Evolutionary conservation across 202 grass and related monocot genomes (phyloP), one percentile per base, ranked within the genome.

Genomic region (Digitaria exilis): DNA sequence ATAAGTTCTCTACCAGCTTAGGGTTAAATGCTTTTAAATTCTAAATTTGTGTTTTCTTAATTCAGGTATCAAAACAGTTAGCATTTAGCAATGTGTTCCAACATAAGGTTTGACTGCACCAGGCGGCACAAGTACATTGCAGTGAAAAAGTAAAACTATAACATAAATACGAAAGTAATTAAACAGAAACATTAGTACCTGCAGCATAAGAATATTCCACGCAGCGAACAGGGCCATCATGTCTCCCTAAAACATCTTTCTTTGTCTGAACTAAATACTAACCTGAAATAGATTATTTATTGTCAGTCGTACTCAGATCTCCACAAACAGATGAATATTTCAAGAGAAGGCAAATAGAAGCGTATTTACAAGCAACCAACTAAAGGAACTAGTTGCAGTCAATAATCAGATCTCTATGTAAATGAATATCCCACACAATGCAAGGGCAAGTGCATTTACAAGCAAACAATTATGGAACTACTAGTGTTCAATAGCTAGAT

Each of bases 131-230:
- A 63, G 19, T 43, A 41, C 31, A 26, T 18, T 51, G 28, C n/a
- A 43, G 46, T 59, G 48, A 29, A 68, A 61, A 74, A n/a, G 4
- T 21, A n/a, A 42, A 71, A 9, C 59, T 4, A 57, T 37, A 59
- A 65, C 6, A 66, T 57, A 75, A 61, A 35, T 14, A 1, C 22
- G 66, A 60, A 78, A 67, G 31, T 10, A 76, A 56, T 68, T 45
- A 22, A 75, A 63, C 24, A 71, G 65, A 21, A 76, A 57, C 22
- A 16, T 9, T 78, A 60, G 65, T 87, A 98, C 96, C 96, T 87
- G 96, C 81, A 85, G 93, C 87, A 82, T 94, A 98, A 69, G 96
- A 98, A 74, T 98, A 98, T 76, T 98, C 93, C 64, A 92, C 80
- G 3, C 96, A 99, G 24, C 96, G 93, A 78, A 99, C 96, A 62